Evolutionary conservation across 2,329 filamentous ascomycete species (phyloP), one percentile per base, ranked within the genome.

Genomic region (Penicillium sp.): DNA sequence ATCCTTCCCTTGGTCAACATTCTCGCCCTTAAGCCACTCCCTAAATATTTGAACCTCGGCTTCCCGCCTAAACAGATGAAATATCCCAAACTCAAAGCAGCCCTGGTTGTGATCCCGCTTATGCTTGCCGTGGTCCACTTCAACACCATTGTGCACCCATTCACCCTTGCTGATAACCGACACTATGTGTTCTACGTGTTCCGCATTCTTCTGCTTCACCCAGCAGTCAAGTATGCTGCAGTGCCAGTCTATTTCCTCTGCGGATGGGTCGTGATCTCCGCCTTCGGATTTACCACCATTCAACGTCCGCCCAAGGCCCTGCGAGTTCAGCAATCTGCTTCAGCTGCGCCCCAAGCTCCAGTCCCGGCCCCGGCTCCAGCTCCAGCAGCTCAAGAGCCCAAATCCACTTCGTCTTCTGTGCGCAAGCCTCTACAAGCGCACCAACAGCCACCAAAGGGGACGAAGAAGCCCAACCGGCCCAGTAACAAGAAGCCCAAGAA

Each of bases 161-260:
- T 97, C 66, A 95, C 90, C 0, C 78, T 97, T 1, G 93, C 93
- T 31, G 93, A 98, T 69, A 98, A 98, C 68, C 78, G 93, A 2
- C 93, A 98, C 68, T 98, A 95, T 72, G 85, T 95, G 67, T 98
- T 98, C 69, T 98, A 98, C 71, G 75, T 95, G 53, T 98, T 98
- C 74, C 83, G 89, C 1, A 82, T 89, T 61, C 83, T 85, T 6
- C 83, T 97, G 33, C 77, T 77, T 6, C 79, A 87, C 37, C 73
- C 75, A 1, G 69, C 74, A 17, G 69, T 88, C 45, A 83, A 83
- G 32, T 89, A 88, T 59, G 68, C 77, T 0, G 82, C 86, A 1
- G 78, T 84, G 0, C 75, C 83, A 0, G 72, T 84, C 1, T 97
- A 98, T 68, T 77, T 85, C 2, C 10, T 81, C 15, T 84, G 81